Base-by-base conservation (phyloP, 176 grass and related monocot species). In the Poa pratensis region DNA sequence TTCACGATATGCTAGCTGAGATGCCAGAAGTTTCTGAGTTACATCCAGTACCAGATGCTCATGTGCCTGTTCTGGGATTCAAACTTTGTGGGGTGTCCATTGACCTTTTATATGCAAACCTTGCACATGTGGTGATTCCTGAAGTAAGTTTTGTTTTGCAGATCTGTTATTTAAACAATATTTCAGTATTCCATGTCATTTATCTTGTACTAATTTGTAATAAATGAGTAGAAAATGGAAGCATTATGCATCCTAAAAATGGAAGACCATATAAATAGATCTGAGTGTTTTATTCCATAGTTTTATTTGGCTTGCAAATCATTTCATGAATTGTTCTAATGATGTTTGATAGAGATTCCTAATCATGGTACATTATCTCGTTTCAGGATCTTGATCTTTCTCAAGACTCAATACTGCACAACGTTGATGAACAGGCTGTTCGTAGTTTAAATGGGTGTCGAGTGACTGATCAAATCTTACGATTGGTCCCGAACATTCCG, bases 11-110 rank as follows among this genome's bases (percentile, higher is more conserved):
- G 89, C 77, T 97, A 69, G 85, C 82, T 79, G 92, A 93, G 79
- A 93, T 97, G 92, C 92, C 90, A 35, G 95, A 95, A 85, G 92
- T 95, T 82, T 78, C 84, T 4, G 92, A 97, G 80, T 78, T 95
- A 53, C 92, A 97, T 84, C 95, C 95, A 61, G 95, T 97, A 35
- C 92, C 92, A 78, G 95, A 97, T 94, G 95, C 95, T 87, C 88
- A 95, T 84, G 92, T 97, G 34, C 95, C 95, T 57, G 78, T 95
- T 70, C 77, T 97, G 87, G 77, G 30, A 22, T 97, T 97, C 67
- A 97, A 97, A 78, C 83, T 94, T 80, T 86, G 52, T 66, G 90
- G 95, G 53, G 85, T 97, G 72, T 94, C 92, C 35, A 97, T 97
- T 62, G 95, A 97, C 75, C 90, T 97, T 89, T 63, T 97, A 30